phyloP scores from a whole-genome alignment of 2,329 filamentous ascomycete species.

The Fonsecaea pedrosoi region DNA sequence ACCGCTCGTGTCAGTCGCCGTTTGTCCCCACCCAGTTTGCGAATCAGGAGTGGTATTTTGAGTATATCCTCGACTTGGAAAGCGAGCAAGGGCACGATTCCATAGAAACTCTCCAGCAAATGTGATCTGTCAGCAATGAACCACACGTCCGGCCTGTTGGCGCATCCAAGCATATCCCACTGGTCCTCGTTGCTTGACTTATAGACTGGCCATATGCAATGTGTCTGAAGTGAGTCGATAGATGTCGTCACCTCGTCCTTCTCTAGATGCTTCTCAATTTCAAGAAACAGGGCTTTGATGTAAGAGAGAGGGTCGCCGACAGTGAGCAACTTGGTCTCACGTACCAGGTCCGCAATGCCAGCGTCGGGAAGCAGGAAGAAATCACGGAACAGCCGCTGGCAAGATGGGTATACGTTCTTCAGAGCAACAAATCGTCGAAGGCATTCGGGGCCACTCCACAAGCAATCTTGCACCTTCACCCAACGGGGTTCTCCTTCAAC shows the following conservation, averaged over 20 bases:
- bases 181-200: constrained; percentile 1
- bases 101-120: constrained; percentile 18
- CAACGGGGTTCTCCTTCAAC: constrained; percentile 1
- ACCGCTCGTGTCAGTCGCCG: constrained; percentile 17
- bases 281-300: constrained; percentile 17
- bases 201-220: constrained; percentile 14
- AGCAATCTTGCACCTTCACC: constrained; percentile 17
- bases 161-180: constrained; percentile 17
- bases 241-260: constrained; percentile 14
- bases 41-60: constrained; percentile 12
- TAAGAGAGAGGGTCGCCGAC: constrained; percentile 14
- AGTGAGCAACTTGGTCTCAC: constrained; percentile 10
- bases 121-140: constrained; percentile 20
- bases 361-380: constrained; percentile 17
- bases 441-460: constrained; percentile 18
- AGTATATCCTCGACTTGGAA: constrained; percentile 19
- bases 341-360: constrained; percentile 11
- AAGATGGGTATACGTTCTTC: constrained; percentile 21
- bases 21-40: constrained; percentile 12
- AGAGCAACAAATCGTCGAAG: constrained; percentile 22
- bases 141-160: constrained; percentile 7
- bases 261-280: constrained; percentile 20
- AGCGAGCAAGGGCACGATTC: constrained; percentile 16
- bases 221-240: constrained; percentile 15
- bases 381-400: constrained; percentile 20